Evolutionary conservation across 2,329 filamentous ascomycete species (phyloP), one percentile per base, ranked within the genome.

Genomic region (Fusarium robinianum): DNA sequence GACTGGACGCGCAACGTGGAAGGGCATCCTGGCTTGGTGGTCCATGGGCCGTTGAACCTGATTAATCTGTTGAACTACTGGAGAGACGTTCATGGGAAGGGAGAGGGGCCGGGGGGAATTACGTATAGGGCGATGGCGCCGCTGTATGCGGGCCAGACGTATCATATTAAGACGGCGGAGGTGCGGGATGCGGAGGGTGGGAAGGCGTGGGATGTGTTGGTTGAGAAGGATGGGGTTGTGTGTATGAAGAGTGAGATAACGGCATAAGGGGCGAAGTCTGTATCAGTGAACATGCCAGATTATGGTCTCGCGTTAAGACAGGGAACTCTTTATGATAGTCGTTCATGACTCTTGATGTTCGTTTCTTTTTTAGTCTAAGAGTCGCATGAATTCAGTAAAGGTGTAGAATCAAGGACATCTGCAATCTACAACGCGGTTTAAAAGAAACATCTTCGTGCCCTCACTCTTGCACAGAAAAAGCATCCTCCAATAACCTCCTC

Each of bases 1-100:
- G 62, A 73, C 9, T 92, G 87, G 73, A 80, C 81, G 10, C 72
- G 73, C 5, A 70, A 75, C 5, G 72, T 85, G 6, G 85, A 94
- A 65, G 83, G 84, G 0, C 87, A 94, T 58, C 78, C 79, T 0
- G 78, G 82, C 11, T 67, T 86, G 5, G 79, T 95, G 8, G 88
- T 95, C 19, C 90, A 95, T 57, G 90, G 89, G 0, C 89, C 90
- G 2, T 69, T 95, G 49, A 87, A 85, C 22, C 73, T 92, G 16
- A 85, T 88, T 8, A 77, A 85, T 25, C 79, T 95, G 61, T 69
- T 92, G 11, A 81, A 87, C 39, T 74, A 91, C 40, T 82, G 81
- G 69, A 67, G 74, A n/a, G 78, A 87, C 53, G 57, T 81, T 1
- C 63, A 71, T 15, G 64, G 63, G 4, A 38, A 51, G 0, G 67